Base-by-base conservation (phyloP, 2,329 filamentous ascomycete genomes). In the Diaporthe vaccinii region DNA sequence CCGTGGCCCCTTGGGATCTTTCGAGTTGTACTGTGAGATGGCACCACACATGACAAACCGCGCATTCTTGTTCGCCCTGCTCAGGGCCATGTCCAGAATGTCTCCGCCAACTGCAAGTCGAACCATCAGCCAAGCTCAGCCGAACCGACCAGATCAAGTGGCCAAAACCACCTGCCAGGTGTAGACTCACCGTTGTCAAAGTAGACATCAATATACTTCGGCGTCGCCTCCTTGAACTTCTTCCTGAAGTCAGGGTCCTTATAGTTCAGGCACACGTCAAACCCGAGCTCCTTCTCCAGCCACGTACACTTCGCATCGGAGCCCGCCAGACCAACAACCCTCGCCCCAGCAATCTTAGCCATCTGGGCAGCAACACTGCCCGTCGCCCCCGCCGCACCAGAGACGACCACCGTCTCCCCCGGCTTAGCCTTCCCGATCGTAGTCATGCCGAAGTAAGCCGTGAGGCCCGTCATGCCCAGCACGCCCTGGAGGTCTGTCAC, bases 11-110 rank as follows among this genome's bases (percentile, higher is more conserved):
- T 55, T 68, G 3, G 75, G 75, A 4, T 75, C 75, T 34, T 44
- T 71, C 22, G 75, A 59, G 67, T 77, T 77, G 31, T 77, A 77
- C 61, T 76, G 74, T 20, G 74, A 76, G 25, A 77, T 77, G 9
- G 74, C 74, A 84, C 93, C 93, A 83, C 93, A 95, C 84, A 93
- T 93, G 78, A 92, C 90, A 82, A 95, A 93, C 31, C 93, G 88
- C 14, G 93, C 85, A 80, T 89, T 85, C 70, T 84, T 84, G 72
- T 91, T 92, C 73, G 93, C 93, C 25, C 91, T 87, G 4, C 83
- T 84, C 58, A 95, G 86, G 55, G 91, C 92, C 78, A 91, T 83
- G 80, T 95, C 91, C 49, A 95, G 86, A 73, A 94, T 92, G 76
- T 93, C 91, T 7, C 93, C 93, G 12, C 92, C 93, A 34, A 93